Percentiles rank a stretch among this genome's conserved stretches.
phyloP scores from a whole-genome alignment of 805 yeast genomes.

The Teunomyces lycoperdinae region DNA sequence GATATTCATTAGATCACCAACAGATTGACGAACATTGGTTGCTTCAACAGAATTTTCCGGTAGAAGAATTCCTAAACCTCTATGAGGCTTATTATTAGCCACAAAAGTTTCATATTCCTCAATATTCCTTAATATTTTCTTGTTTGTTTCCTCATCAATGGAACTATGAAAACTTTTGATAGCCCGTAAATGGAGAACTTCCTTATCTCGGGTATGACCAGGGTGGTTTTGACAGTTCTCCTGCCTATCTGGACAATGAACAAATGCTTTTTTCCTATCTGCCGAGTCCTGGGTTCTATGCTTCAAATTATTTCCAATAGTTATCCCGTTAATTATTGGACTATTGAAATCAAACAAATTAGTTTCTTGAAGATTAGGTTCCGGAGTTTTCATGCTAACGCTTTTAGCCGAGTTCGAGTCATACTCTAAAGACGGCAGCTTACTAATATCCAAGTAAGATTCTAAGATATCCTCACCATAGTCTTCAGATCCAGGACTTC shows the following conservation, averaged over 20 bases:
- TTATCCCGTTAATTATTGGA: constrained; percentile 34
- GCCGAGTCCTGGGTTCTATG: constrained; percentile 13
- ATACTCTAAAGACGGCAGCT: constrained; percentile 17
- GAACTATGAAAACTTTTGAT: constrained; percentile 22
- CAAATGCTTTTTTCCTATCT: constrained; percentile 13
- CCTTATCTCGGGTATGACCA: constrained; percentile 1
- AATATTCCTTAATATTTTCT: constrained; percentile 13
- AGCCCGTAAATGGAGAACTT: constrained; percentile 9
- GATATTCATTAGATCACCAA: constrained; percentile 28
- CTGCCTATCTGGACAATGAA: constrained; percentile 11
- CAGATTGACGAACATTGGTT: constrained; percentile 17
- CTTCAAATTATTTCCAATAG: constrained; percentile 25
- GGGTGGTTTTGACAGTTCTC: background rate
- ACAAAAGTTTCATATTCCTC: constrained; percentile 12
- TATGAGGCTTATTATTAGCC: background rate
- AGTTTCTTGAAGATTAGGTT: constrained; percentile 10
- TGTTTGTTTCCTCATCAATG: constrained; percentile 18
- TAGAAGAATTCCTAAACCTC: background rate
- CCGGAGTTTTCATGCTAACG: constrained; percentile 4
- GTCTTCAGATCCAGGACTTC: constrained; percentile 2
- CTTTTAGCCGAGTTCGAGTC: constrained; percentile 2
- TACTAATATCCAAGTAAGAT: constrained; percentile 24
- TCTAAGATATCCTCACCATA: constrained; percentile 37
- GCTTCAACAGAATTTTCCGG: background rate
- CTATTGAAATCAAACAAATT: constrained; percentile 26